phyloP scores from a whole-genome alignment of 495 filamentous ascomycete species.

The Aspergillus wentii region DNA sequence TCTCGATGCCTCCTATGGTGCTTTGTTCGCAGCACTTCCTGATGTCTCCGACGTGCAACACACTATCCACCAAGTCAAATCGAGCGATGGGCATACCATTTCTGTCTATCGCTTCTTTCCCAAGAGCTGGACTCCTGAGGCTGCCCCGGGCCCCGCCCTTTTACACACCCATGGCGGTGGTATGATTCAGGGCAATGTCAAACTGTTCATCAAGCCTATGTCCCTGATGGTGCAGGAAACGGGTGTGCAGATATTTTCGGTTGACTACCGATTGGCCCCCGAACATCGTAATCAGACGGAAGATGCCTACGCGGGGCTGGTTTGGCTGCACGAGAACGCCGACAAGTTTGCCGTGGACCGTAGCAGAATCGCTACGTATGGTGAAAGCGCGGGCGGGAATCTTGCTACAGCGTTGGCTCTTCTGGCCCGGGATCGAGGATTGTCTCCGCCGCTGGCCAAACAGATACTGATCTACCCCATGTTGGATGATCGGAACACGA shows the following conservation, averaged over 20 bases:
- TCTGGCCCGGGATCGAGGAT: conserved; percentile 37
- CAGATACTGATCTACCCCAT: conserved; percentile 48
- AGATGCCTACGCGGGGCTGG: conserved; percentile 37
- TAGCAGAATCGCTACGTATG: conserved; percentile 54
- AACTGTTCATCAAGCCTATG: conserved; percentile 2
- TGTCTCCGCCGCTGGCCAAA: conserved; percentile 33
- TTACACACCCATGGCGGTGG: conserved; percentile 21
- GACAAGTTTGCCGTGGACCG: conserved; percentile 44
- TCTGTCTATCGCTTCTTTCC: conserved; percentile 8
- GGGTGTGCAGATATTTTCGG: conserved; percentile 17
- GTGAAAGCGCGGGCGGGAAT: conserved; percentile 58
- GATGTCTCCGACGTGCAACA: conserved; percentile 10
- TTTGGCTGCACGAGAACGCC: conserved; percentile 36
- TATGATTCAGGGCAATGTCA: conserved; percentile 10
- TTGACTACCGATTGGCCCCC: conserved; percentile 33
- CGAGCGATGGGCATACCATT: conserved; percentile 12
- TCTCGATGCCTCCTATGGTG: conserved; percentile 5
- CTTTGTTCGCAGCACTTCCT: conserved; percentile 4
- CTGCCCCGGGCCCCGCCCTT: conserved; percentile 8
- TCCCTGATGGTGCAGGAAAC: conserved; percentile 6
- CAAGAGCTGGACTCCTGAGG: conserved; percentile 1
- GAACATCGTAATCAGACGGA: conserved; percentile 28
- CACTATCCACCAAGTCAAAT: conserved; percentile 6
- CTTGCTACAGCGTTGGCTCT: conserved; percentile 36
- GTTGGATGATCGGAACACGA: conserved; percentile 31